Base-by-base conservation (phyloP, 169 alveolate genomes). In the Cryptosporidium bovis region DNA sequence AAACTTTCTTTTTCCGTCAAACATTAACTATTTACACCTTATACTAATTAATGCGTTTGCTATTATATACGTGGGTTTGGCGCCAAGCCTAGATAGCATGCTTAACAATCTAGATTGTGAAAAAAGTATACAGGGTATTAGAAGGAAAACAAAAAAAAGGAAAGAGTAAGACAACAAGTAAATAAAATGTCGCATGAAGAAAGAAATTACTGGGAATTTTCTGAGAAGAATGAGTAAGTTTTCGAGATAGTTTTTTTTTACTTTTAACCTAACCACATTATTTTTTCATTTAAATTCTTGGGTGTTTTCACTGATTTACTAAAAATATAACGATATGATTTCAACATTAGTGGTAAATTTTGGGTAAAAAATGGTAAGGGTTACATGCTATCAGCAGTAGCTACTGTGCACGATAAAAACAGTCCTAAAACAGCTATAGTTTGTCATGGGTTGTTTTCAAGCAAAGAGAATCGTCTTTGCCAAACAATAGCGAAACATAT, bases 401-500 rank as follows among this genome's bases (percentile, higher is more conserved):
- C 87, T 12, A 77, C 87, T 18, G 40, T 77, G 10, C 87, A 77
- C 48, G 27, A 77, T 48, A 40, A 58, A 15, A 44, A 77, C 24
- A 58, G 64, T 48, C 77, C 87, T 20, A 51, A 77, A 44, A 77
- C 87, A 34, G 87, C 65, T 1, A 60, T 77, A 33, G 31, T 77
- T 15, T 77, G 87, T 46, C 87, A 77, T 46, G 87, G 87, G 12
- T 29, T 77, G 12, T 62, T 77, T 60, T 77, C 87, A 10, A 60
- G 33, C 16, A 77, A 77, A 62, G 87, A 77, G 29, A 77, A 77
- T 48, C 87, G 87, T 44, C 71, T 77, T n/a, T 77, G 87, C 50
- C 87, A 77, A n/a, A 77, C 87, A 5, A 77, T 77, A 58, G 87
- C 87, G 56, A 77, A 82, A 33, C 82, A 66, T 50, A 50, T 51